Percentiles rank a stretch among this genome's conserved stretches.
Evolutionary conservation across 306 rosid genomes (phyloP).

Genomic region (Rosa persica): DNA sequence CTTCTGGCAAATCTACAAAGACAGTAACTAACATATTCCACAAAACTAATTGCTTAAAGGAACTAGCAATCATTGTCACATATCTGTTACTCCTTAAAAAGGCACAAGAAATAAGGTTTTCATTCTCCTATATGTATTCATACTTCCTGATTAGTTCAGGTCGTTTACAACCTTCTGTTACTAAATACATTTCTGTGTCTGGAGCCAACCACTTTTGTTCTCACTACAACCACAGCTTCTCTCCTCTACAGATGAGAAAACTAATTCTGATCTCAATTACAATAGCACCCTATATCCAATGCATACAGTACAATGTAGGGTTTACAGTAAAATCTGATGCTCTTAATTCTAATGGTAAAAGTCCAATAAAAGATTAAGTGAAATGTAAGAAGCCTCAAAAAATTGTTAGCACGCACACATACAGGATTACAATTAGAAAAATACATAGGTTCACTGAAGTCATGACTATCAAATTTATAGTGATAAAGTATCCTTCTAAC

Average conservation of each 20-base stretch:
- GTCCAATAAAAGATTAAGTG: not conserved
- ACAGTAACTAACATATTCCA: not conserved
- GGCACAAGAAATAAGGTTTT: not conserved
- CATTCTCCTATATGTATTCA: not conserved
- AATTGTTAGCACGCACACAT: constrained; percentile 4
- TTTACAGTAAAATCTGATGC: not conserved
- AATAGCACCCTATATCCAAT: not conserved
- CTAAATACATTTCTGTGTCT: not conserved
- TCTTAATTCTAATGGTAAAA: not conserved
- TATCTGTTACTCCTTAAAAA: not conserved
- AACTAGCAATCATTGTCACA: not conserved
- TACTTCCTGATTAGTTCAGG: not conserved
- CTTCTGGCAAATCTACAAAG: not conserved
- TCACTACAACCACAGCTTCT: not conserved
- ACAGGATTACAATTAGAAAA: not conserved
- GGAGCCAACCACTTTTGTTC: not conserved
- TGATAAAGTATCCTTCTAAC: not conserved
- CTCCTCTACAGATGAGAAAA: not conserved
- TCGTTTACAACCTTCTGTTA: not conserved
- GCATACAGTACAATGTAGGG: not conserved
- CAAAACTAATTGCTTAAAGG: not conserved
- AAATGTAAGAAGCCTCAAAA: not conserved
- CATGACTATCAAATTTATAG: constrained; percentile 25
- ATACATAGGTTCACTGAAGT: not conserved
- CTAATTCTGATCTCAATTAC: not conserved